Evolutionary conservation across 1,139 yeast genomes (phyloP).

Genomic region (Yamadazyma dushanensis): DNA sequence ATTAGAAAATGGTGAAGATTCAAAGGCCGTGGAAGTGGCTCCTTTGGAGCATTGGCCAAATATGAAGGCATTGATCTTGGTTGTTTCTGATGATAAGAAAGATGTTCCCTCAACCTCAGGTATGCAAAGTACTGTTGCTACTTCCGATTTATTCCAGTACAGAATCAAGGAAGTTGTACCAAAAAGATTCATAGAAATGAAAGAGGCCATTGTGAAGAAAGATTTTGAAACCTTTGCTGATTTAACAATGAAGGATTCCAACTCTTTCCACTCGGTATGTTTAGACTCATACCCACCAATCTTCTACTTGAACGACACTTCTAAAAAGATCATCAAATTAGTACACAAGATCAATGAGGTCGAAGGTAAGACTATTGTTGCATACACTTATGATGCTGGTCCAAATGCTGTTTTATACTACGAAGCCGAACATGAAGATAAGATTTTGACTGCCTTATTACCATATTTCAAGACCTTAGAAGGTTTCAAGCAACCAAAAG

Average conservation of each 20-base stretch:
- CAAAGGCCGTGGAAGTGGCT: constrained; percentile 90
- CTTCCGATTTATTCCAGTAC: constrained; percentile 81
- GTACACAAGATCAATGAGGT: constrained; percentile 74
- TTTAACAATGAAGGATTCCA: constrained; percentile 93
- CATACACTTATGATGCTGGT: constrained; percentile 98
- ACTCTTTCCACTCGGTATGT: constrained; percentile 96
- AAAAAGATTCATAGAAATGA: constrained; percentile 78
- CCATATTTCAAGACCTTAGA: constrained; percentile 15
- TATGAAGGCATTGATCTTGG: constrained; percentile 88
- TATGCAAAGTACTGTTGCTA: constrained; percentile 90
- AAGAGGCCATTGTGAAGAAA: constrained; percentile 62
- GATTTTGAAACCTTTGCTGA: constrained; percentile 83
- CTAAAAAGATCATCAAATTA: constrained; percentile 80
- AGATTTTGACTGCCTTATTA: constrained; percentile 57
- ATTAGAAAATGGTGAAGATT: constrained; percentile 72
- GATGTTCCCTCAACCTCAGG: constrained; percentile 95
- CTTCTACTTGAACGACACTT: constrained; percentile 92
- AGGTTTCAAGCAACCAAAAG: constrained; percentile 14
- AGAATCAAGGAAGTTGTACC: constrained; percentile 86
- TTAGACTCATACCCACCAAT: constrained; percentile 95
- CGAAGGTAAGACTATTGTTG: constrained; percentile 73
- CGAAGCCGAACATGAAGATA: constrained; percentile 66
- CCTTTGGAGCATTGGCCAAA: constrained; percentile 86
- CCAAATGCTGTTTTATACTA: constrained; percentile 97
- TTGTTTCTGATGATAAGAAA: constrained; percentile 89